Conservation (phyloP, 495 filamentous ascomycete genomes). For the Copromyces sp. region DNA sequence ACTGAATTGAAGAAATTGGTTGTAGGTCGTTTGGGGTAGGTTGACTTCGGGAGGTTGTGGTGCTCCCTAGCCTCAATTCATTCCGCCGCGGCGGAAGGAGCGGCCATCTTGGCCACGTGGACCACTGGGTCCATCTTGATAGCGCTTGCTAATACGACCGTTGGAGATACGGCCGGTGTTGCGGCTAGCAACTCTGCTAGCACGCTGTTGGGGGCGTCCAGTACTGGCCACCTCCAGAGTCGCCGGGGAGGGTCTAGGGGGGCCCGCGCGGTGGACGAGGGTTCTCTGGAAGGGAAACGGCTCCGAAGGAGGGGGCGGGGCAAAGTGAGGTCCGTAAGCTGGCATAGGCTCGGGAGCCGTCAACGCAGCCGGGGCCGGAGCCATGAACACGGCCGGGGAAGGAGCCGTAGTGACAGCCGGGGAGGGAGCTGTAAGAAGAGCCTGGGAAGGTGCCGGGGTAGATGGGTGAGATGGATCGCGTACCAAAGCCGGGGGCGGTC, state of each 20-base stretch:
- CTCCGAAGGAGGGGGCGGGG: background rate
- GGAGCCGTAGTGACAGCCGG: background rate
- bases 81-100: background rate
- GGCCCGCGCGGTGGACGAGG: background rate
- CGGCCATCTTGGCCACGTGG: background rate
- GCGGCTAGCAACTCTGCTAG: background rate
- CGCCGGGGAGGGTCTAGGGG: background rate
- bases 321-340: background rate
- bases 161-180: background rate
- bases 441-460: background rate
- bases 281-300: background rate
- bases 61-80: background rate
- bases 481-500: background rate
- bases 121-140: background rate
- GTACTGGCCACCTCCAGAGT: background rate
- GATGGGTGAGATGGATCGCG: background rate
- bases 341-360: background rate
- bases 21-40: background rate
- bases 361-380: background rate
- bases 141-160: background rate
- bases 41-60: background rate
- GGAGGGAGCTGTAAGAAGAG: background rate
- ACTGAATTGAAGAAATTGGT: background rate
- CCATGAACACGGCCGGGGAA: background rate
- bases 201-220: background rate